Base-by-base conservation (phyloP, 1,139 yeast species). In the Yamadazyma taylorii region DNA sequence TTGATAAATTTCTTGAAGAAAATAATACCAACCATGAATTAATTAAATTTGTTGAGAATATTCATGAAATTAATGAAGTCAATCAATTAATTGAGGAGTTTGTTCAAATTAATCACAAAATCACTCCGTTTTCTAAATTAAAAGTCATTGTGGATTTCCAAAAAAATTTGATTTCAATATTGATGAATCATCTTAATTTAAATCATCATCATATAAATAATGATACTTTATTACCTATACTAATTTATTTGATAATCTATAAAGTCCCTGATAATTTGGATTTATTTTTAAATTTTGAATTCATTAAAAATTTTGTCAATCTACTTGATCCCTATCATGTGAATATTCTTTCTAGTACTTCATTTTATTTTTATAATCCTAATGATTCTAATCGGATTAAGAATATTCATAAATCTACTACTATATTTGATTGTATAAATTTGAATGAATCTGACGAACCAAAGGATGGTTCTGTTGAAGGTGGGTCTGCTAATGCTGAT, bases 151-250 rank as follows among this genome's bases (percentile, higher is more conserved):
- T 62, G 9, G 41, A 49, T 2, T 51, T 69, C 32, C 75, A 69
- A 41, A 67, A 66, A 44, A 40, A 46, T 14, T 42, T 69, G 25
- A 57, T 66, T 26, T 38, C 43, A 17, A 39, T 65, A 27, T 53
- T 61, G 17, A 43, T 61, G 5, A 43, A 41, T 21, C 27, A 36
- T 15, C 35, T 41, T 39, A 45, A 50, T 13, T 44, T 53, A 32
- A 50, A 56, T 32, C 48, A 47, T 14, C 55, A 56, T 35, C 43
- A 60, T 29, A 58, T 70, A 32, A 67, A 60, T 48, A 69, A 68
- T 47, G 76, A 70, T 42, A 47, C 66, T 17, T 50, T 70, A 30
- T 56, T 70, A 27, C 76, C 75, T 2, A 50, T 65, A 2, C 54
- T 70, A 39, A 70, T 70, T 21, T 67, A 64, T 45, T 50, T 66